A percentile compares a stretch with the other conserved stretches of the same genome.
Conservation (phyloP, 2,329 filamentous ascomycete genomes). For the Trichophaea hybrida region DNA sequence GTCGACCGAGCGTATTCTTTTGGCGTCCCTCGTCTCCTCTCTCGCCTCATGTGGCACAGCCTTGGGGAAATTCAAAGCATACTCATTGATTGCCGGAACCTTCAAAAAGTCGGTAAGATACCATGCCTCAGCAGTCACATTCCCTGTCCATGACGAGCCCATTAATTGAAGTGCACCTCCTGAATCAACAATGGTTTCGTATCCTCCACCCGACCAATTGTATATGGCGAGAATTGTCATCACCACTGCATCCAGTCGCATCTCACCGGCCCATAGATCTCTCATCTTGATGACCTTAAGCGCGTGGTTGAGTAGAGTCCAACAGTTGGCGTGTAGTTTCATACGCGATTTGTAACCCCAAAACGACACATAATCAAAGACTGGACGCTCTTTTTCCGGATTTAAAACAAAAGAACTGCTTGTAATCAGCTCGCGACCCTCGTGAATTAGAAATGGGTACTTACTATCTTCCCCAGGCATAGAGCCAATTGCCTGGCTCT, state of each 20-base stretch:
- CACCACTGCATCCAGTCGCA: not conserved
- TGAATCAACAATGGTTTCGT: not conserved
- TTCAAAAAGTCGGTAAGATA: not conserved
- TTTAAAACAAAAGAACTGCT: no score
- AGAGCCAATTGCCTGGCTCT: not conserved
- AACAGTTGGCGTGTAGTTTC: not conserved
- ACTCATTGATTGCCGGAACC: not conserved
- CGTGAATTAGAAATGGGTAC: no score
- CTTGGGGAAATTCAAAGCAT: not conserved
- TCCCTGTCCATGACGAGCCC: not conserved
- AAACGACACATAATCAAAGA: not conserved
- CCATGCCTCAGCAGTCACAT: conserved; percentile 2
- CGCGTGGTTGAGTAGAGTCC: not conserved
- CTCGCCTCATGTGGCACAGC: not conserved
- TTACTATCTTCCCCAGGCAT: not conserved
- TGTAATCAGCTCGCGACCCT: no score
- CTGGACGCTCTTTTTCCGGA: no score
- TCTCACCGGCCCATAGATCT: not conserved
- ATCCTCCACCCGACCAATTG: not conserved
- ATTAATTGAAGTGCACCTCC: not conserved
- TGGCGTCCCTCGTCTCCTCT: not conserved
- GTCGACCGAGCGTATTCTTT: not conserved
- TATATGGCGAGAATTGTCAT: not conserved
- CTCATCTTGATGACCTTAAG: not conserved
- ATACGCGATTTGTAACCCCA: not conserved